Evolutionary conservation across 164 flowering plant species (phyloP), one percentile per base, ranked within the genome.

Genomic region (Protea cynaroides): DNA sequence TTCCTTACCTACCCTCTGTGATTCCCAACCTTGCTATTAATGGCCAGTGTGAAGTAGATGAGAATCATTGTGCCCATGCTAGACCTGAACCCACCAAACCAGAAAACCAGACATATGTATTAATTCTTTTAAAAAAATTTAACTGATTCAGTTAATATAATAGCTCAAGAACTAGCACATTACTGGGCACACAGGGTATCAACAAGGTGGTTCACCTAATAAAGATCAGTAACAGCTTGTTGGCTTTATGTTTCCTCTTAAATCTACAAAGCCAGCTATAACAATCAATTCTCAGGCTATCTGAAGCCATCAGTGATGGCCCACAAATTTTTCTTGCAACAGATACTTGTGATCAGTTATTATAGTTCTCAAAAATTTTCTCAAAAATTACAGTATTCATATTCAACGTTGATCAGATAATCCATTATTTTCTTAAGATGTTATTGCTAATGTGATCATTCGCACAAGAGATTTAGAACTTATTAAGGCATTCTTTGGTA

Each of bases 21-120:
- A 67, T 46, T 61, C 50, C 63, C 73, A 69, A 58, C 51, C 46
- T 40, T 69, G 51, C 69, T 76, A 36, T 67, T 66, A 37, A 72
- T 70, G 63, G 76, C 64, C 1, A 76, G 74, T 18, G 79, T 76
- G 74, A 76, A 76, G 67, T 76, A 76, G 25, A 76, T 76, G 69
- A 76, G 79, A 58, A 76, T 76, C 66, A 76, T 24, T 59, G 79
- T 72, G 38, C 79, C 79, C 72, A 76, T 73, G 69, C 79, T 72
- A n/a, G 79, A 76, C 72, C 79, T 76, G 74, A 14, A 29, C 37
- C 29, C 65, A 68, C 25, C 65, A 13, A 24, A 56, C 21, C 34
- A 52, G 10, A 40, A 8, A 12, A 40, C 14, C 13, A 40, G 46
- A 40, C 1, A 40, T 40, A 6, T 4, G 7, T 9, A 37, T 37